Evolutionary conservation across 2,329 filamentous ascomycete species (phyloP), one percentile per base, ranked within the genome.

Genomic region (Endothia cerciana): DNA sequence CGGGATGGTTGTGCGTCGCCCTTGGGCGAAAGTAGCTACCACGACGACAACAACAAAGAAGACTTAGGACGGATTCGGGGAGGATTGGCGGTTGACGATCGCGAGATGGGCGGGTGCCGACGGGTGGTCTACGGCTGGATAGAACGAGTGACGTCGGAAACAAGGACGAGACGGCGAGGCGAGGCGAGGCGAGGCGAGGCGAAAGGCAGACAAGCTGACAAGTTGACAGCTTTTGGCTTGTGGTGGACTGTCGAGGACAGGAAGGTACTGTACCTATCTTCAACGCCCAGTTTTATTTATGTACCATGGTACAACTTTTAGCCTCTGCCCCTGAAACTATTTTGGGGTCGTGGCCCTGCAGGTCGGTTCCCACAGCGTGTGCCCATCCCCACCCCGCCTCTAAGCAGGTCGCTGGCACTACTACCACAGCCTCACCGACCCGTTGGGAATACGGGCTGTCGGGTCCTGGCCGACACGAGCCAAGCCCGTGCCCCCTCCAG

Each of bases 401-500:
- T n/a, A n/a, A n/a, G n/a, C n/a, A n/a, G 57, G 57, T 11, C 33
- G 19, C 38, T 58, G 22, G 28, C 43, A 30, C 19, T 45, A 33
- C 10, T 7, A 30, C 43, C 43, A 60, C 22, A 33, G 30, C 45
- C 45, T 47, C 58, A 30, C 41, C 28, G 40, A 38, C 58, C 28
- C 49, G 41, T 22, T 10, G n/a, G 3, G 19, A 41, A 58, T 41
- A 58, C 55, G 55, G 55, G 55, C 55, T 58, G 55, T 58, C 55
- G 55, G 55, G 55, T 58, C 36, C 36, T 41, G 55, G 13, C 36
- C n/a, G 15, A 58, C 10, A 58, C 55, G 55, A 58, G 55, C 55
- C 55, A 25, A 58, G 55, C 22, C 25, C 22, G 28, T 22, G 25
- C 47, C 47, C n/a, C n/a, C n/a, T n/a, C n/a, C n/a, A n/a, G n/a